phyloP scores from a whole-genome alignment of 352 stramenopile genomes.

The Phytophthora agathidicida region DNA sequence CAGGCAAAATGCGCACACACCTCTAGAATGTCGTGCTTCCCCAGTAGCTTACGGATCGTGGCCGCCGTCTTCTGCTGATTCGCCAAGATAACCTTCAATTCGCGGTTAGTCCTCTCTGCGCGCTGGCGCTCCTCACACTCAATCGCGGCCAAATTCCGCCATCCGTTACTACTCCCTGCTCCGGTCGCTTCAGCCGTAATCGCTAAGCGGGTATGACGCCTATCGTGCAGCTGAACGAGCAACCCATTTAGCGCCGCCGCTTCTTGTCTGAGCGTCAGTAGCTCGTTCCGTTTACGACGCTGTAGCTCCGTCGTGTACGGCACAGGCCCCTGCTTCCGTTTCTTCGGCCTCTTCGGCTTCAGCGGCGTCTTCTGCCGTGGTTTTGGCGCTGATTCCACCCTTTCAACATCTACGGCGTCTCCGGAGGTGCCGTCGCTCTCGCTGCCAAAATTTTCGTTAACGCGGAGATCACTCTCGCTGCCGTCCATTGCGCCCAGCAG shows the following conservation, averaged over 20 bases:
- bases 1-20: neutral
- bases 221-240: slow-evolving; percentile 1
- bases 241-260: slow-evolving; percentile 1
- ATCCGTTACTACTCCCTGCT: neutral
- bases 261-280: slow-evolving; percentile 6
- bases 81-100: slow-evolving; percentile 19
- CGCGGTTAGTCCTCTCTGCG: slow-evolving; percentile 21
- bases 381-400: neutral
- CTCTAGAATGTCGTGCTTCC: slow-evolving; percentile 2
- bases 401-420: neutral
- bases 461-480: too few relatives aligned
- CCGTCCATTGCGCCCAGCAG: neutral
- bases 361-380: neutral
- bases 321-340: neutral
- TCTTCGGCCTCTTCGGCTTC: neutral
- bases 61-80: slow-evolving; percentile 12
- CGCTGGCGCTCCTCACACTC: slow-evolving; percentile 14
- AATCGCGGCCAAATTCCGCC: slow-evolving; percentile 7
- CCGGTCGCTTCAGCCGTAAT: neutral
- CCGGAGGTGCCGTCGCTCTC: neutral
- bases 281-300: slow-evolving; percentile 12
- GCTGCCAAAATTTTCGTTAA: neutral
- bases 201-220: slow-evolving; percentile 4
- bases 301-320: slow-evolving; percentile 17
- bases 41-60: slow-evolving; percentile 8